phyloP scores from a whole-genome alignment of 148 eudicot genomes.

The Rhododendron griersonianum region DNA sequence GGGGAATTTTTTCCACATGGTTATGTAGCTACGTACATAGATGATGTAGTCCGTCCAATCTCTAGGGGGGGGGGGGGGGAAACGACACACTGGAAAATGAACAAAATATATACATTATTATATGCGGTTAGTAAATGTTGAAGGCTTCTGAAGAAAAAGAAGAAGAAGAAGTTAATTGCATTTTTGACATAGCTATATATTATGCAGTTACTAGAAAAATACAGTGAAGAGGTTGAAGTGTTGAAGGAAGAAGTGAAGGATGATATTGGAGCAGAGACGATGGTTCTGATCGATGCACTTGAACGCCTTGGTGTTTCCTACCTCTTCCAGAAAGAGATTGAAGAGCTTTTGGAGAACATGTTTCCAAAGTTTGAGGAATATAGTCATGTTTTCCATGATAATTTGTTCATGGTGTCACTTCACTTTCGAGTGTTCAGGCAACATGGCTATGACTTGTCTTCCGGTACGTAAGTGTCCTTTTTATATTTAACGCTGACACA shows the following conservation, averaged over 20 bases:
- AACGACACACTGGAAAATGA: too few species aligned
- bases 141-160: too few species aligned
- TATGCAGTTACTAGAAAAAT: background rate
- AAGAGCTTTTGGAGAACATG: background rate
- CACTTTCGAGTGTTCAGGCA: background rate
- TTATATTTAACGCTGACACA: too few species aligned
- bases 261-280: background rate
- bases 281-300: background rate
- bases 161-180: background rate
- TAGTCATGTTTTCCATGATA: background rate
- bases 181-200: background rate
- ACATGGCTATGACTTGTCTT: background rate
- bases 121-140: background rate
- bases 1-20: too few species aligned
- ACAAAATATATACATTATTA: too few species aligned
- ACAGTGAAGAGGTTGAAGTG: background rate
- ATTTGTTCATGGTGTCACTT: background rate
- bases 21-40: too few species aligned
- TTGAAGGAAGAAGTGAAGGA: background rate
- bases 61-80: too few species aligned
- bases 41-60: too few species aligned
- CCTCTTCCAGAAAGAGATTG: background rate
- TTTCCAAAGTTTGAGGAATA: background rate
- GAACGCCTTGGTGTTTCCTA: background rate
- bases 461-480: background rate